Percentiles rank a stretch among this genome's conserved stretches.
phyloP scores from a whole-genome alignment of 148 eudicot genomes.

The Spergularia bocconei region DNA sequence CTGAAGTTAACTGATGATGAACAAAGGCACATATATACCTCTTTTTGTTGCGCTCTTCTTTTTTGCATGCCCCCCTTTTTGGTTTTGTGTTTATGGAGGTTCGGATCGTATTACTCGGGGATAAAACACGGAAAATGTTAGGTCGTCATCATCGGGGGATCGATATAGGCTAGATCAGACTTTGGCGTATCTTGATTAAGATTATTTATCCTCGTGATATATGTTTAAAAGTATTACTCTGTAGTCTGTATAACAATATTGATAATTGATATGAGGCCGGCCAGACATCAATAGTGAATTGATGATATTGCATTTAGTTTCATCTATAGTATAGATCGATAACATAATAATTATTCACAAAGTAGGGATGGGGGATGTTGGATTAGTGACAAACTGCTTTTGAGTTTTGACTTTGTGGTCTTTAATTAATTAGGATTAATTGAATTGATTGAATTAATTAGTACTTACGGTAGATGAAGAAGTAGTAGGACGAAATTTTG shows the following conservation, averaged over 20 bases:
- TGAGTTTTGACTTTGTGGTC: slow-evolving; percentile 8
- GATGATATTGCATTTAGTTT: no score
- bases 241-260: no score
- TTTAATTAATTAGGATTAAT: background rate
- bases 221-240: no score
- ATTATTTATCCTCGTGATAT: no score
- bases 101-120: no score
- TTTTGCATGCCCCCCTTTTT: background rate
- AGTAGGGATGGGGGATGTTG: background rate
- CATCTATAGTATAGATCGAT: no score
- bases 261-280: no score
- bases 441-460: background rate
- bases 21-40: background rate
- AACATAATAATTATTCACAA: no score
- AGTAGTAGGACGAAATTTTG: background rate
- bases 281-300: no score
- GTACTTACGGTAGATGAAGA: background rate
- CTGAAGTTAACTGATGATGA: slow-evolving; percentile 14
- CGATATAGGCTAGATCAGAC: no score
- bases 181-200: no score
- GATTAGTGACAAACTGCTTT: background rate
- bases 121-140: background rate
- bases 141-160: background rate
- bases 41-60: slow-evolving; percentile 9
- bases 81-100: background rate